Conservation (phyloP, 257 asterid species). For the Capsicum pubescens region DNA sequence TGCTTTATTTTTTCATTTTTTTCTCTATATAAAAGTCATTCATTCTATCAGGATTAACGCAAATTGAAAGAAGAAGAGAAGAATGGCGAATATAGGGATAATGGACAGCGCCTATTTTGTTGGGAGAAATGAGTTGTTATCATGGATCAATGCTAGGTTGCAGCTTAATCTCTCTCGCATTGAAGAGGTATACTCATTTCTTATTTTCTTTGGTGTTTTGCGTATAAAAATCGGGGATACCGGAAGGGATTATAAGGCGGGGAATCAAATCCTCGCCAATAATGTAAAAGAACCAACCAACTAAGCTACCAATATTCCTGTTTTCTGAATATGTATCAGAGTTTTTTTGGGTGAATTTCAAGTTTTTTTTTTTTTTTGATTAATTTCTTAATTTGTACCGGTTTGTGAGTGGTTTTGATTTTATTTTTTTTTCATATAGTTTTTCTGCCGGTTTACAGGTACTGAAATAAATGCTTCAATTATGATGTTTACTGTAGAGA, state of each 20-base stretch:
- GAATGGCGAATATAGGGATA: conserved; percentile 86
- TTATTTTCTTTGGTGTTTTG: neutral
- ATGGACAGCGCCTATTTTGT: conserved; percentile 94
- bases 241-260: too few species aligned
- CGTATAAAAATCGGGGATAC: too few species aligned
- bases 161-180: conserved; percentile 78
- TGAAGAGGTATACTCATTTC: conserved; percentile 69
- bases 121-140: conserved; percentile 85
- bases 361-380: too few species aligned
- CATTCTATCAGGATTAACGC: neutral
- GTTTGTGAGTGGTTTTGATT: neutral
- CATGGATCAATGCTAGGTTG: conserved; percentile 84
- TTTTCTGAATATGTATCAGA: neutral
- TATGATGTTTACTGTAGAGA: neutral
- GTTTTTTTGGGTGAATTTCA: neutral
- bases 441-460: conserved; percentile 1
- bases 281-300: too few species aligned
- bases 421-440: neutral
- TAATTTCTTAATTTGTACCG: too few species aligned
- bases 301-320: too few species aligned
- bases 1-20: conserved; percentile 26
- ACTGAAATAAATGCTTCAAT: neutral
- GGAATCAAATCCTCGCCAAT: too few species aligned
- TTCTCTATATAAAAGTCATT: conserved; percentile 11
- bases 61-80: neutral